phyloP scores from a whole-genome alignment of 495 filamentous ascomycete genomes.

The Trichocladium uniseriatum region DNA sequence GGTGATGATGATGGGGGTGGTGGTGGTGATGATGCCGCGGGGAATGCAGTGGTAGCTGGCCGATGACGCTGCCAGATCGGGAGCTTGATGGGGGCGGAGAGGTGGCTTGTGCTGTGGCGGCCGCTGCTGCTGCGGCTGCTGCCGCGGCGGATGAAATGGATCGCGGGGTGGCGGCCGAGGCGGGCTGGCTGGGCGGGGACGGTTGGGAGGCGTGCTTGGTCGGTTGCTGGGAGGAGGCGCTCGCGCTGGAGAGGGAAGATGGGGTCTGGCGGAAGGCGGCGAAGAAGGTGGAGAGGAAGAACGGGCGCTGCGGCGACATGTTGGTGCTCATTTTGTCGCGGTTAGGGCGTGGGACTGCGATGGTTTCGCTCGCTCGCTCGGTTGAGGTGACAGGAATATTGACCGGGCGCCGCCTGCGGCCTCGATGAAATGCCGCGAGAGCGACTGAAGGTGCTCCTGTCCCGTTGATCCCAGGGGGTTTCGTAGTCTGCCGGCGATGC shows the following conservation, averaged over 20 bases:
- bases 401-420: no score
- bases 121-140: constrained; percentile 14
- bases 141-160: constrained; percentile 20
- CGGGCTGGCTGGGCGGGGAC: constrained; percentile 23
- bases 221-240: constrained; percentile 26
- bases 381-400: background rate
- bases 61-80: constrained; percentile 32
- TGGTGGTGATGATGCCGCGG: constrained; percentile 31
- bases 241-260: constrained; percentile 22
- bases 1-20: constrained; percentile 24
- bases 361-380: background rate
- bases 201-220: constrained; percentile 35
- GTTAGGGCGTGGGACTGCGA: background rate
- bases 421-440: no score
- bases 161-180: constrained; percentile 14
- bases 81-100: background rate
- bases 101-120: constrained; percentile 13
- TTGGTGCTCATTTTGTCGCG: constrained; percentile 8
- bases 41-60: constrained; percentile 37
- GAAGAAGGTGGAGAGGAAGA: constrained; percentile 74
- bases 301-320: constrained; percentile 72
- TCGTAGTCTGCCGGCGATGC: no score
- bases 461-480: no score
- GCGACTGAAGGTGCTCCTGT: no score
- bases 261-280: constrained; percentile 60